Conservation (phyloP, 352 stramenopile species). For the Elongisporangium anandrum region DNA sequence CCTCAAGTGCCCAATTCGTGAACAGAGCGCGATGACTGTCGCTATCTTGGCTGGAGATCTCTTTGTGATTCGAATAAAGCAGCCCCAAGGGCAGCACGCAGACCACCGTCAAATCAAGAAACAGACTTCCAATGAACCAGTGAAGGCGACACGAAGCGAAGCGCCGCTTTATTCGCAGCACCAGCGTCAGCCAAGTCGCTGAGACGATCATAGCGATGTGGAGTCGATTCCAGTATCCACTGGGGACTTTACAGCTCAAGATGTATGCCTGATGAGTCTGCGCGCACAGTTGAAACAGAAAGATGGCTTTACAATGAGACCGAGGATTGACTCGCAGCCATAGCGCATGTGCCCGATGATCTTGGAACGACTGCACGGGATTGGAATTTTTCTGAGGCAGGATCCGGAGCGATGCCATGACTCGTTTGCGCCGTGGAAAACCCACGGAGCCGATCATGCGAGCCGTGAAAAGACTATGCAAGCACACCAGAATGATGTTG, state of each 20-base stretch:
- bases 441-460: background rate
- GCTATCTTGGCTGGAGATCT: background rate
- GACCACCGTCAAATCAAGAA: background rate
- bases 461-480: background rate
- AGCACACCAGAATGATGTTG: background rate
- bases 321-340: background rate
- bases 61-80: background rate
- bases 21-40: background rate
- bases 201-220: background rate
- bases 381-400: background rate
- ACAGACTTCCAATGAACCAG: background rate
- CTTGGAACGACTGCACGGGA: background rate
- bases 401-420: background rate
- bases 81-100: background rate
- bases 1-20: background rate
- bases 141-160: background rate
- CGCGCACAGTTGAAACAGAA: background rate
- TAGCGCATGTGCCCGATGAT: background rate
- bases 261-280: background rate
- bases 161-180: background rate
- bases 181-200: background rate
- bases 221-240: background rate
- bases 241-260: background rate
- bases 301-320: background rate
- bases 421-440: background rate